Base-by-base conservation (phyloP, 169 alveolate species). In the Plasmodium knowlesi region DNA sequence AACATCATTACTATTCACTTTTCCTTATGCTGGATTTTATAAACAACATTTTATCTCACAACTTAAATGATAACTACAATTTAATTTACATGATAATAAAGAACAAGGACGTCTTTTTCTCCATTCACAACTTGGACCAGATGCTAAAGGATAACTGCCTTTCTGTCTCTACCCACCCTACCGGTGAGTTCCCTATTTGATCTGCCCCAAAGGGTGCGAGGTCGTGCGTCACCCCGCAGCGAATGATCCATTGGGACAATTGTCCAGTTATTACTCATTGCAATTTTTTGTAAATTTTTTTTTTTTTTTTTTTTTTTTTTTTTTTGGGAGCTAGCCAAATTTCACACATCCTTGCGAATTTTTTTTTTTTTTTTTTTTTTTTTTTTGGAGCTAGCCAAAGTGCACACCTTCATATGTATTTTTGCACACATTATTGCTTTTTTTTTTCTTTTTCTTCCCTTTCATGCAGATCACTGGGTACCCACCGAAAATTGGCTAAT, bases 401-500 rank as follows among this genome's bases (percentile, higher is more conserved):
- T 34, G 61, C 6, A 30, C 50, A 71, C 70, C 5, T 28, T 25
- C 8, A 14, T 30, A 5, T 16, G 22, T n/a, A 37, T 50, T 19
- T 84, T 85, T 9, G 39, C 43, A 8, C 79, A 32, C 70, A 41
- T 76, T 61, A 32, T 70, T 34, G 25, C 28, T 9, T 50, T 10
- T 9, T 79, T 74, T 25, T 74, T 73, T 37, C 8, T 76, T 86
- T 73, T 37, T 73, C 39, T 53, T 54, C 6, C 57, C 61, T 43
- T 74, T 74, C 43, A 78, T 86, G 46, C 41, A 88, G 94, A 61
- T 80, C 78, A 88, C 54, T 88, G 94, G 94, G 84, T 88, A 39
- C 94, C 94, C 16, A 88, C 94, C 41, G 83, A 88, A 80, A 88
- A 83, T 61, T 88, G 94, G 94, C 30, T 88, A 88, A 53, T 71